Percentiles rank a stretch among this genome's conserved stretches.
phyloP scores from a whole-genome alignment of 2,329 filamentous ascomycete genomes.

The Zymoseptoria passerinii region DNA sequence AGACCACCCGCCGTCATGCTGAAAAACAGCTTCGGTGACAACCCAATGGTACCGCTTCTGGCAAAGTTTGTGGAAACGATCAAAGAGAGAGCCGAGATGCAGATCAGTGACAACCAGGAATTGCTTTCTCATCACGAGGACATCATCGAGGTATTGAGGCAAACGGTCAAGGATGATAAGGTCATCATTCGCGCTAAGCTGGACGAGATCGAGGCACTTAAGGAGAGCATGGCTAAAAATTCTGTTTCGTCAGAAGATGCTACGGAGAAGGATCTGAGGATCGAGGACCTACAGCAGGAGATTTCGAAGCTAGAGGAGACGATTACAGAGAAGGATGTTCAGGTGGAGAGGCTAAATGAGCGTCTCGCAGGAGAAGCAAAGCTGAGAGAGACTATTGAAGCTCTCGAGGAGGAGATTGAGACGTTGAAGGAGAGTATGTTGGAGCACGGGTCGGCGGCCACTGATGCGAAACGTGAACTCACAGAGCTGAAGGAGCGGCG shows the following conservation, averaged over 20 bases:
- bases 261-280: constrained; percentile 55
- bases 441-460: constrained; percentile 22
- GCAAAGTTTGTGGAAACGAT: constrained; percentile 12
- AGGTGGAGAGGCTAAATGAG: constrained; percentile 22
- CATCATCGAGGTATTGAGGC: constrained; percentile 51
- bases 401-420: constrained; percentile 19
- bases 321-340: constrained; percentile 31
- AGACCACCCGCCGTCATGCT: constrained; percentile 9
- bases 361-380: constrained; percentile 20
- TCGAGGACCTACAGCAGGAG: constrained; percentile 61
- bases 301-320: constrained; percentile 30
- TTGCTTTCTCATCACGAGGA: constrained; percentile 16
- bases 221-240: constrained; percentile 70
- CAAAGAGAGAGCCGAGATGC: constrained; percentile 8
- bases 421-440: constrained; percentile 18
- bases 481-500: constrained; percentile 21
- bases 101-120: constrained; percentile 15
- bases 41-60: constrained; percentile 15
- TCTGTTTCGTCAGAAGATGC: constrained; percentile 25
- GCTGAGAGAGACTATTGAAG: constrained; percentile 21
- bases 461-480: constrained; percentile 26
- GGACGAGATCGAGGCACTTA: constrained; percentile 81
- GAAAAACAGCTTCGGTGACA: constrained; percentile 13
- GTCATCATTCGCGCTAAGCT: constrained; percentile 68
- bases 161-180: constrained; percentile 62